These are phyloP conservation scores for Coniochaeta sp. DNA, from an alignment of 2,329 filamentous ascomycete species.

Conservation along the genomic window DNA sequence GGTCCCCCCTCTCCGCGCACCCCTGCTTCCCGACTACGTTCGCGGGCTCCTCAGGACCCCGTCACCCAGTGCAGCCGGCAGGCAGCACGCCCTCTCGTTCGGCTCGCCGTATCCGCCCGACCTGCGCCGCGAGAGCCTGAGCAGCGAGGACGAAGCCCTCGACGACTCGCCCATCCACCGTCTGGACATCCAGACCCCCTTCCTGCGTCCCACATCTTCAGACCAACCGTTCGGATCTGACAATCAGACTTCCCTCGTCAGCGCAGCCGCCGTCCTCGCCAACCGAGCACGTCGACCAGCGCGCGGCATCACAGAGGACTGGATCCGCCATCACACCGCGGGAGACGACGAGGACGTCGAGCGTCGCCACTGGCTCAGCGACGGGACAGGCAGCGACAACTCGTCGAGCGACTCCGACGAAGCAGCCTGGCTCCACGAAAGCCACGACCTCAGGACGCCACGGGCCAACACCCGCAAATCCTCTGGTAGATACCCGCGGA, in stretches of 20 bases:
- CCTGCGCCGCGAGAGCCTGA: conserved; percentile 43
- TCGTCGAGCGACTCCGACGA: conserved; percentile 63
- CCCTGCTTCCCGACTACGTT: conserved; percentile 49
- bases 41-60: conserved; percentile 50
- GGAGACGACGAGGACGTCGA: conserved; percentile 61
- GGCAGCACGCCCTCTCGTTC: conserved; percentile 51
- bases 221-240: conserved; percentile 28
- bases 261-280: conserved; percentile 54
- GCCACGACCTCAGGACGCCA: conserved; percentile 40
- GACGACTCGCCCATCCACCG: conserved; percentile 55
- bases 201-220: conserved; percentile 48
- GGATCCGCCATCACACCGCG: conserved; percentile 81
- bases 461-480: conserved; percentile 23
- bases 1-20: conserved; percentile 51
- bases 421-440: conserved; percentile 36
- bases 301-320: conserved; percentile 69
- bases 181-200: conserved; percentile 55
- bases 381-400: conserved; percentile 67
- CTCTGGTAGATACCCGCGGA: conserved; percentile 32
- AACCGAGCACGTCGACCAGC: conserved; percentile 54
- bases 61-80: conserved; percentile 24
- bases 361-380: conserved; percentile 76
- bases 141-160: conserved; percentile 43
- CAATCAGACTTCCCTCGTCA: conserved; percentile 30
- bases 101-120: conserved; percentile 77